These are phyloP conservation scores for Nicotiana tabacum DNA, from an alignment of 257 asterid species.

Conservation along the genomic window DNA sequence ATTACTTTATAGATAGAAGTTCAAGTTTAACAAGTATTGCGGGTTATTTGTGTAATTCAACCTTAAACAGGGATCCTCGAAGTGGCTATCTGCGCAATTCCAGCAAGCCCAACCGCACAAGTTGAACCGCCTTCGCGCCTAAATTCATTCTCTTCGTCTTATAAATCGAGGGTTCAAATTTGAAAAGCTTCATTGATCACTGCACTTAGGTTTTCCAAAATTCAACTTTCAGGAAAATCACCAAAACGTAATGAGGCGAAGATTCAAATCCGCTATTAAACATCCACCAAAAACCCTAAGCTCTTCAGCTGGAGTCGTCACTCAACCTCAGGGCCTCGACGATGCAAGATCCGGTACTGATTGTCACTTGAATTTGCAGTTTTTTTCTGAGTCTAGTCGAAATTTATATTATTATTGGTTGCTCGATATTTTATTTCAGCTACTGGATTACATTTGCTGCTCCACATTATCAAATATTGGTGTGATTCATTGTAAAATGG, in stretches of 20 bases:
- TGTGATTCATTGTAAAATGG: neutral
- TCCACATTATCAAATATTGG: neutral
- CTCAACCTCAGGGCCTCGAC: conserved; percentile 25
- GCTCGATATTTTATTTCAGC: neutral
- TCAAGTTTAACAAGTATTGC: no score
- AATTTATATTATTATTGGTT: neutral
- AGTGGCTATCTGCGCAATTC: no score
- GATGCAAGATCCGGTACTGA: conserved; percentile 28
- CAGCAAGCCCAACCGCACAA: neutral
- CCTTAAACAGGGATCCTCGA: no score
- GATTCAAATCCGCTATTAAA: conserved; percentile 27
- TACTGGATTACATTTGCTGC: neutral
- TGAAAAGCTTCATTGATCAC: neutral
- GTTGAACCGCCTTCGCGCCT: conserved; percentile 15
- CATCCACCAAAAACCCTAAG: conserved; percentile 11
- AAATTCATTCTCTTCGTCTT: neutral
- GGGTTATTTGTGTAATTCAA: no score
- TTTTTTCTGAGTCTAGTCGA: neutral
- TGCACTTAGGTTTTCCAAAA: neutral
- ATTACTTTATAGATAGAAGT: no score
- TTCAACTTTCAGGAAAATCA: neutral
- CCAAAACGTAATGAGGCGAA: conserved; percentile 21
- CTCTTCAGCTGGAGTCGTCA: conserved; percentile 10
- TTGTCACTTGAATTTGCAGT: neutral
- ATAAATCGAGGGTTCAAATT: neutral